Evolutionary conservation across 805 yeast genomes (phyloP).

Genomic region (Nakazawaea siamensis): DNA sequence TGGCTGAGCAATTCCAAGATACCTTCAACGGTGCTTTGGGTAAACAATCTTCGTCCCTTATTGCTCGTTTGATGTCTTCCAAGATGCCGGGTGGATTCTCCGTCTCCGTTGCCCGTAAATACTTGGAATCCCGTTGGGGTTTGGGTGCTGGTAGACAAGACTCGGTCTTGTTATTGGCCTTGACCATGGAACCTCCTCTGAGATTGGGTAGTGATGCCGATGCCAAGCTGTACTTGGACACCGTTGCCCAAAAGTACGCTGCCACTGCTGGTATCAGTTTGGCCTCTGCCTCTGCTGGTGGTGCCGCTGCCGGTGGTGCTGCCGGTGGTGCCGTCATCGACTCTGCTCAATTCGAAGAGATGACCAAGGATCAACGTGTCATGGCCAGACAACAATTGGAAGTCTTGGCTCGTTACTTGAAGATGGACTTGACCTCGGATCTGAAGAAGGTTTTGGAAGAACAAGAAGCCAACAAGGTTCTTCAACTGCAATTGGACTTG

Average conservation of each 20-base stretch:
- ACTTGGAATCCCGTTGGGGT: constrained; percentile 89
- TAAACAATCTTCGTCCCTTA: constrained; percentile 82
- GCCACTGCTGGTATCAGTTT: constrained; percentile 72
- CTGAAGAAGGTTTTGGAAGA: constrained; percentile 77
- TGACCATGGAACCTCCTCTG: constrained; percentile 84
- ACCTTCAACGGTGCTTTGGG: constrained; percentile 85
- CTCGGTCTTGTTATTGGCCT: constrained; percentile 71
- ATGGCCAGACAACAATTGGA: constrained; percentile 80
- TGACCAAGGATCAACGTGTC: constrained; percentile 60
- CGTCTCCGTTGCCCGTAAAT: constrained; percentile 84
- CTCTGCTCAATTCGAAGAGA: constrained; percentile 87
- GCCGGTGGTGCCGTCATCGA: constrained; percentile 86
- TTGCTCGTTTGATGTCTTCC: constrained; percentile 87
- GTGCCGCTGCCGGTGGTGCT: constrained; percentile 38
- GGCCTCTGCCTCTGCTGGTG: constrained; percentile 51
- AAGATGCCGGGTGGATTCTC: constrained; percentile 99
- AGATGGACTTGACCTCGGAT: constrained; percentile 85
- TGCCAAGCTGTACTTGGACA: constrained; percentile 84
- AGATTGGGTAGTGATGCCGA: constrained; percentile 84
- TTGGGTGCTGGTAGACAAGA: constrained; percentile 93
- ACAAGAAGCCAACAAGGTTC: constrained; percentile 73
- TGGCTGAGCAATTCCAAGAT: constrained; percentile 93
- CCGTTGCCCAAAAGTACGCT: constrained; percentile 79
- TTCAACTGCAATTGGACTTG: constrained; percentile 87
- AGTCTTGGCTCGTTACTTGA: constrained; percentile 89